Conservation (phyloP, 768 basidiomycete species). For the Flagelloscypha sp. region DNA sequence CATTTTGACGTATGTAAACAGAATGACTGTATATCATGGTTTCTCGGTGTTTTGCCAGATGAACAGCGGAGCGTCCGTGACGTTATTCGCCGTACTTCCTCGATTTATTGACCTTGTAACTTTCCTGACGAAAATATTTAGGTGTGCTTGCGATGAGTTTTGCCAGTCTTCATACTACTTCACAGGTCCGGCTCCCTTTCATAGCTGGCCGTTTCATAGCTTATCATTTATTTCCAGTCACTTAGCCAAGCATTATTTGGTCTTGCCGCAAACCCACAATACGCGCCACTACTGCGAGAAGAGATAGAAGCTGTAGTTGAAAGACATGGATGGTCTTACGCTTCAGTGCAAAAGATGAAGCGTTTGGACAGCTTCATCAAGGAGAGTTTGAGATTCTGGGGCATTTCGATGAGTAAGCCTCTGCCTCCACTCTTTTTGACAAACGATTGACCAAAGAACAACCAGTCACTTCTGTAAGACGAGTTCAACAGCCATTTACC, state of each 20-base stretch:
- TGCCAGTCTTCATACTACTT: slow-evolving; percentile 11
- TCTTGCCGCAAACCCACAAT: slow-evolving; percentile 26
- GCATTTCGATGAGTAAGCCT: not conserved
- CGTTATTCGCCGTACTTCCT: slow-evolving; percentile 16
- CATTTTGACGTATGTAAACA: slow-evolving; percentile 10
- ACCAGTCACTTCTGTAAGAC: not conserved
- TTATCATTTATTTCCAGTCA: slow-evolving; percentile 5
- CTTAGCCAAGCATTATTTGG: slow-evolving; percentile 19
- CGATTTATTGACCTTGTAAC: no score
- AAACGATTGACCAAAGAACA: no score
- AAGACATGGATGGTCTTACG: slow-evolving; percentile 6
- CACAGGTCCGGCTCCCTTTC: slow-evolving; percentile 3
- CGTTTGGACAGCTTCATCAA: slow-evolving; percentile 33
- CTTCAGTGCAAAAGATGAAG: slow-evolving; percentile 3
- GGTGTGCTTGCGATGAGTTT: slow-evolving; percentile 22
- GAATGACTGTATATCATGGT: slow-evolving; percentile 30
- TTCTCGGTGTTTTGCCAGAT: slow-evolving; percentile 16
- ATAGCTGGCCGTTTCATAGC: not conserved
- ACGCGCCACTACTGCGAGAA: slow-evolving; percentile 25
- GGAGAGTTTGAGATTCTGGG: slow-evolving; percentile 21
- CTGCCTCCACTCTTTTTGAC: no score
- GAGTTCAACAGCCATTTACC: slow-evolving; percentile 5
- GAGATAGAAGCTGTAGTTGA: slow-evolving; percentile 16
- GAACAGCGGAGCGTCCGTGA: slow-evolving; percentile 14
- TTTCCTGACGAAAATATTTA: no score